phyloP scores from a whole-genome alignment of 2,329 filamentous ascomycete genomes.

The Fulvia fulva region DNA sequence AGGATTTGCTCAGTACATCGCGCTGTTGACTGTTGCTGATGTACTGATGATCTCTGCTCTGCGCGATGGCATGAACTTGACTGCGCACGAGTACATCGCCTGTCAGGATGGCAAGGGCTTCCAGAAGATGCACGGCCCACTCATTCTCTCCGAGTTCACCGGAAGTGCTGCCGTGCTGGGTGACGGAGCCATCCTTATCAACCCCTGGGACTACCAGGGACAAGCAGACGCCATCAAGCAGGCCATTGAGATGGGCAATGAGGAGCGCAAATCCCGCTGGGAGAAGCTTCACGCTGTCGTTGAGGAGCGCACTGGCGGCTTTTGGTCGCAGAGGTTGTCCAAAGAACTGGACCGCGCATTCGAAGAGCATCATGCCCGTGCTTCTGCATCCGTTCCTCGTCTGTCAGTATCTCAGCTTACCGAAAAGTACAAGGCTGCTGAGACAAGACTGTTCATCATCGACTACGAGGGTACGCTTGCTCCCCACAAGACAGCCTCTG shows the following conservation, averaged over 20 bases:
- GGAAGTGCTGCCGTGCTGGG: constrained; percentile 84
- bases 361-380: constrained; percentile 77
- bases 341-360: constrained; percentile 69
- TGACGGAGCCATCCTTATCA: constrained; percentile 76
- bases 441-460: constrained; percentile 76
- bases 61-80: constrained; percentile 95
- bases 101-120: constrained; percentile 79
- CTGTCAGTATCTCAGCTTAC: constrained; percentile 65
- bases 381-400: constrained; percentile 81
- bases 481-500: constrained; percentile 77
- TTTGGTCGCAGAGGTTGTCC: constrained; percentile 79
- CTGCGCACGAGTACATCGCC: constrained; percentile 87
- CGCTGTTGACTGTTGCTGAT: constrained; percentile 82
- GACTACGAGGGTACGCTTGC: constrained; percentile 93
- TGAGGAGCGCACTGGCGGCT: constrained; percentile 73
- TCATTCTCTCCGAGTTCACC: constrained; percentile 93
- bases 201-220: constrained; percentile 87
- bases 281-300: constrained; percentile 68
- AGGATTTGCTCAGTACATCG: constrained; percentile 87
- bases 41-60: constrained; percentile 91
- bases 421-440: constrained; percentile 61
- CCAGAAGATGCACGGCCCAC: constrained; percentile 79
- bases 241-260: constrained; percentile 73
- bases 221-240: constrained; percentile 77
- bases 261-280: constrained; percentile 74